These are phyloP conservation scores for Ophiostoma australiae DNA, from an alignment of 2,329 filamentous ascomycete genomes.

Conservation along the genomic window DNA sequence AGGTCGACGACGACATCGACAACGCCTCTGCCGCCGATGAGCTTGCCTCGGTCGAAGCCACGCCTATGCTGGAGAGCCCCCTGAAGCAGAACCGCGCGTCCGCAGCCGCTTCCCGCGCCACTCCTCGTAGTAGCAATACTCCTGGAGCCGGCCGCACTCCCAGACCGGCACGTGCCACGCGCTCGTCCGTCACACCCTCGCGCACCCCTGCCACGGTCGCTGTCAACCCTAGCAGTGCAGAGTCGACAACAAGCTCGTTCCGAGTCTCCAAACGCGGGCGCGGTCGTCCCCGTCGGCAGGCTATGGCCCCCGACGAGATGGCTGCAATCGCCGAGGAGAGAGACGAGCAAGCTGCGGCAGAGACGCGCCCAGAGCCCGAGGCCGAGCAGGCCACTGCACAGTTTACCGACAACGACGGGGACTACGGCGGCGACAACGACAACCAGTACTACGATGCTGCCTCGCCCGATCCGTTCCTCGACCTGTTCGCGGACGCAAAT, in stretches of 20 bases:
- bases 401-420: neutral
- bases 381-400: neutral
- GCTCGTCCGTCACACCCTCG: neutral
- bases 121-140: slow-evolving; percentile 8
- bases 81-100: slow-evolving; percentile 18
- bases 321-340: slow-evolving; percentile 30
- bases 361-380: neutral
- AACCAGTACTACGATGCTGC: neutral
- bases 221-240: neutral
- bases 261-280: slow-evolving; percentile 32
- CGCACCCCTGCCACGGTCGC: neutral
- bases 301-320: slow-evolving; percentile 30
- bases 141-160: slow-evolving; percentile 7
- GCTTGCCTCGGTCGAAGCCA: slow-evolving; percentile 16
- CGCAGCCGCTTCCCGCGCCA: neutral
- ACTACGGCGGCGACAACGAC: neutral
- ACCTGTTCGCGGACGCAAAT: neutral
- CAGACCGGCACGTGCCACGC: neutral
- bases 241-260: slow-evolving; percentile 24
- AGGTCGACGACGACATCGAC: slow-evolving; percentile 29
- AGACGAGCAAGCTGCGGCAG: slow-evolving; percentile 10
- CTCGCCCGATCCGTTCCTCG: slow-evolving; percentile 19
- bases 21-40: slow-evolving; percentile 31
- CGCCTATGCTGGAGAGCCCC: slow-evolving; percentile 10
- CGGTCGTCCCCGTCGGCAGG: slow-evolving; percentile 33